These are phyloP conservation scores for Cystobasidiaceae sp. DNA, from an alignment of 1,284 basidiomycete species.

Conservation along the genomic window DNA sequence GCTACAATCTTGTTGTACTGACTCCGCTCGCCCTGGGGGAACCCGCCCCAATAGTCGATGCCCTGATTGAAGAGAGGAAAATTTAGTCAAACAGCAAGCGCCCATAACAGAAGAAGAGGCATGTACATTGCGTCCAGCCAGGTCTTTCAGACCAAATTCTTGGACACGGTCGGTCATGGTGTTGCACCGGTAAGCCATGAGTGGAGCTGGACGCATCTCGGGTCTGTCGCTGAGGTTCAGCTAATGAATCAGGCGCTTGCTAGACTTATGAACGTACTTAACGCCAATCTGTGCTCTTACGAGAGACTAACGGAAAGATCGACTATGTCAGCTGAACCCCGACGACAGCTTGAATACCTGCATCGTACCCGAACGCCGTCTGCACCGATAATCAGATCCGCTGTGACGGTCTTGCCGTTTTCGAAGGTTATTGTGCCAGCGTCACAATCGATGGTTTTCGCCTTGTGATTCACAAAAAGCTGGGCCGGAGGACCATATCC, in stretches of 20 bases:
- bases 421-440: conserved; percentile 44
- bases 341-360: background rate
- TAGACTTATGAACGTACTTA: conserved; percentile 35
- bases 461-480: conserved; percentile 46
- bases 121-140: conserved; percentile 39
- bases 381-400: conserved; percentile 48
- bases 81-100: background rate
- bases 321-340: background rate
- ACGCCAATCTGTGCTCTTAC: conserved; percentile 19
- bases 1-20: conserved; percentile 50
- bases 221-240: conserved; percentile 40
- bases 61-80: background rate
- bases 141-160: conserved; percentile 44
- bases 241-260: background rate
- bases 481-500: conserved; percentile 41
- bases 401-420: conserved; percentile 43
- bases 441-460: conserved; percentile 43
- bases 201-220: conserved; percentile 45
- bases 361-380: conserved; percentile 45
- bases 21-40: conserved; percentile 37
- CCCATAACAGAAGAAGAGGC: conserved; percentile 32
- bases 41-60: conserved; percentile 49
- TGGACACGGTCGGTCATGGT: conserved; percentile 43
- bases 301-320: background rate
- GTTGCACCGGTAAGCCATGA: conserved; percentile 50